phyloP scores from a whole-genome alignment of 164 flowering plant species.

The Liquidambar formosana region DNA sequence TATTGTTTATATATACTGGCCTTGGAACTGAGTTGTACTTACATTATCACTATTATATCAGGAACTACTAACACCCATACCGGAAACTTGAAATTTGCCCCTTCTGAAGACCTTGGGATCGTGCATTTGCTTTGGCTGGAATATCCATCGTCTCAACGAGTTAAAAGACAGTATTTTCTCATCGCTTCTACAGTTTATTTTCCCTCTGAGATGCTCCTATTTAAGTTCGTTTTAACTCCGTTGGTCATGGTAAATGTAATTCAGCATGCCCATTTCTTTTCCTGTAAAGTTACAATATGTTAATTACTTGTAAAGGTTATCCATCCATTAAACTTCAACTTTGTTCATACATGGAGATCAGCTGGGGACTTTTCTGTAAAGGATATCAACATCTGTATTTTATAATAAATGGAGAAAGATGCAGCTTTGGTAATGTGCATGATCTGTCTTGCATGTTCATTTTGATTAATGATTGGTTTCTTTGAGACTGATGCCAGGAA shows the following conservation, averaged over 20 bases:
- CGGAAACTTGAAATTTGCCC: conserved; percentile 20
- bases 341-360: too few species aligned
- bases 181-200: background rate
- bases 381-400: too few species aligned
- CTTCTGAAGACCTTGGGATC: background rate
- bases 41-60: conserved; percentile 7
- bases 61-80: conserved; percentile 34
- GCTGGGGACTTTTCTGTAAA: too few species aligned
- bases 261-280: conserved; percentile 1
- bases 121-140: background rate
- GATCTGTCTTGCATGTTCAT: too few species aligned
- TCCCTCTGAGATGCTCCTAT: background rate
- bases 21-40: background rate
- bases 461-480: too few species aligned
- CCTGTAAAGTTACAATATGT: background rate
- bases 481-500: too few species aligned
- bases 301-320: too few species aligned
- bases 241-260: background rate
- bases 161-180: conserved; percentile 1
- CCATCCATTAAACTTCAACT: too few species aligned
- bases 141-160: background rate
- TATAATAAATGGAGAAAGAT: too few species aligned
- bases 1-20: background rate
- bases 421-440: too few species aligned
- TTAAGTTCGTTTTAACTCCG: background rate